Percentiles rank a stretch among this genome's conserved stretches.
These are phyloP conservation scores for Cladophialophora chaetospira DNA, from an alignment of 2,329 filamentous ascomycete species.

Conservation along the genomic window DNA sequence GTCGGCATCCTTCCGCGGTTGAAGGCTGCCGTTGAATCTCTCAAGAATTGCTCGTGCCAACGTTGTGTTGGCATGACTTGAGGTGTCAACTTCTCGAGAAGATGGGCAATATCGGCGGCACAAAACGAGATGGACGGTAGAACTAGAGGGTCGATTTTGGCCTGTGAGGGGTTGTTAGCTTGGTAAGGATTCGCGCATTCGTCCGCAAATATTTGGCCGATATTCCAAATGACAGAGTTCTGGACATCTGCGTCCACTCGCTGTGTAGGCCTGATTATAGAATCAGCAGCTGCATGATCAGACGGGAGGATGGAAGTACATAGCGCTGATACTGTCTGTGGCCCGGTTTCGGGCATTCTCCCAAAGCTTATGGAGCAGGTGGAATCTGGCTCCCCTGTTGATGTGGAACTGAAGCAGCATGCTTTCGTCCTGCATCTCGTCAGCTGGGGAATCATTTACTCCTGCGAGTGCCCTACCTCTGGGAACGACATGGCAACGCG, in stretches of 20 bases:
- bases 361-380: constrained; percentile 71
- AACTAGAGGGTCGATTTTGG: background rate
- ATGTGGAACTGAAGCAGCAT: constrained; percentile 87
- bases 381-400: constrained; percentile 84
- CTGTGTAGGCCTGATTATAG: constrained; percentile 36
- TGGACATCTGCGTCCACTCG: constrained; percentile 21
- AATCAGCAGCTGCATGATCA: constrained; percentile 26
- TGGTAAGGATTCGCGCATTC: constrained; percentile 25
- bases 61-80: constrained; percentile 76
- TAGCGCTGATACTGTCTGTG: constrained; percentile 70
- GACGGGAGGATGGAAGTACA: constrained; percentile 49
- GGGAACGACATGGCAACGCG: constrained; percentile 83
- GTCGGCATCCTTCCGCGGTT: constrained; percentile 26
- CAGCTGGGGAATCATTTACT: constrained; percentile 35
- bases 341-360: constrained; percentile 78
- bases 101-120: constrained; percentile 30
- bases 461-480: constrained; percentile 60
- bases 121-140: constrained; percentile 21
- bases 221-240: constrained; percentile 22
- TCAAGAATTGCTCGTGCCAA: constrained; percentile 39
- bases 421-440: constrained; percentile 54
- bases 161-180: background rate
- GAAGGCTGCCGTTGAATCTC: constrained; percentile 26
- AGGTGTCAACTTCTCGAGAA: constrained; percentile 60
- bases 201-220: constrained; percentile 24